Evolutionary conservation across 2,329 filamentous ascomycete species (phyloP).

Genomic region (Laburnicola sp.): DNA sequence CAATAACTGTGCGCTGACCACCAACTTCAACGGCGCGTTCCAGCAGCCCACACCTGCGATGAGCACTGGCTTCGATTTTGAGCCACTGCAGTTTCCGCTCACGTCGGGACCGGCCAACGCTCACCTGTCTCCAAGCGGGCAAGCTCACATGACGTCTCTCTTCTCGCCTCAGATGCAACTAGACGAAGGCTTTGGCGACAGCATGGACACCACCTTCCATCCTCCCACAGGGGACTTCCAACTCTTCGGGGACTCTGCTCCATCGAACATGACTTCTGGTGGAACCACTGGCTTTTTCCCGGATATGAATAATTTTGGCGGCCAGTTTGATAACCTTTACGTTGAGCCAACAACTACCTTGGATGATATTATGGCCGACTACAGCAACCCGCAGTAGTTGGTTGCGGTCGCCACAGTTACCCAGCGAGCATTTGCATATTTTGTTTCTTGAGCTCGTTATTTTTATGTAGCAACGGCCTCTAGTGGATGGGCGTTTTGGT

Average conservation of each 20-base stretch:
- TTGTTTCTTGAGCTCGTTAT: constrained; percentile 20
- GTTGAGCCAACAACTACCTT: constrained; percentile 33
- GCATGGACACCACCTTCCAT: constrained; percentile 35
- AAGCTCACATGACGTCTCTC: constrained; percentile 66
- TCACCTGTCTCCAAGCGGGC: constrained; percentile 70
- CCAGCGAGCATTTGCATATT: constrained; percentile 26
- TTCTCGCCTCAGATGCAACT: constrained; percentile 65
- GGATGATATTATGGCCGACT: constrained; percentile 36
- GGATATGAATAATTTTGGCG: constrained; percentile 46
- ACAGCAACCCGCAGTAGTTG: constrained; percentile 27
- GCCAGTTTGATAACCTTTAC: constrained; percentile 43
- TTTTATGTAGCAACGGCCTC: constrained; percentile 16
- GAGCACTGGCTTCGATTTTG: constrained; percentile 45
- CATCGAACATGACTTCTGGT: constrained; percentile 28
- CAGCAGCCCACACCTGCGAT: constrained; percentile 58
- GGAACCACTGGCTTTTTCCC: constrained; percentile 43
- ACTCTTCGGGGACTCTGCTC: constrained; percentile 53
- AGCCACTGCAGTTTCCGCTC: constrained; percentile 43
- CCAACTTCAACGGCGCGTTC: constrained; percentile 62
- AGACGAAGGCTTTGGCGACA: constrained; percentile 68
- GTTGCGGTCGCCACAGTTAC: constrained; percentile 14
- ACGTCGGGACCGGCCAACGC: constrained; percentile 27
- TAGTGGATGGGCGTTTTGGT: constrained; percentile 6
- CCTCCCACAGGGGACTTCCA: constrained; percentile 61
- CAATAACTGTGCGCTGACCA: constrained; percentile 59